Conservation (phyloP, 805 yeast genomes). For the Candida arabinofermentans region DNA sequence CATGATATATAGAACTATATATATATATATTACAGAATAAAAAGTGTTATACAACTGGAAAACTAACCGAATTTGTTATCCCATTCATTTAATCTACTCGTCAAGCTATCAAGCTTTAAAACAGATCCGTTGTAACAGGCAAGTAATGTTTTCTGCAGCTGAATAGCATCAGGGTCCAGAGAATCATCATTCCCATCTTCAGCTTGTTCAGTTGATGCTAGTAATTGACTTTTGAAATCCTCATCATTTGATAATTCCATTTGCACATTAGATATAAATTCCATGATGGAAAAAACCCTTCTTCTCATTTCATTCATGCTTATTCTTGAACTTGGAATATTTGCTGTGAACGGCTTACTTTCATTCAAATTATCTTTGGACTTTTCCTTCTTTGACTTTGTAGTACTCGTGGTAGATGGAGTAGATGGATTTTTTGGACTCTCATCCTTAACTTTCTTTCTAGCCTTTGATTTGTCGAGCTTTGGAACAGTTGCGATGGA, state of each 20-base stretch:
- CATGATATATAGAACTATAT: too few relatives aligned
- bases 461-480: constrained; percentile 15
- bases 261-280: constrained; percentile 85
- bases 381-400: constrained; percentile 18
- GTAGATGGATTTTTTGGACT: not conserved
- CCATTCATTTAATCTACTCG: constrained; percentile 72
- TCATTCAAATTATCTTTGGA: constrained; percentile 39
- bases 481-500: constrained; percentile 5
- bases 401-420: not conserved
- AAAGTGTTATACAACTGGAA: too few relatives aligned
- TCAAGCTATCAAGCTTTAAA: constrained; percentile 63
- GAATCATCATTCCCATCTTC: constrained; percentile 18
- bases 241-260: constrained; percentile 76
- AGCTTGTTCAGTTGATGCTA: constrained; percentile 29
- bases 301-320: constrained; percentile 81
- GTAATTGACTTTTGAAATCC: constrained; percentile 40
- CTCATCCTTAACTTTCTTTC: constrained; percentile 14
- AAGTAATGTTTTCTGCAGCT: constrained; percentile 37
- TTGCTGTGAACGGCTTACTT: constrained; percentile 75
- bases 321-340: constrained; percentile 73
- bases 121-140: constrained; percentile 57
- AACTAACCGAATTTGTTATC: constrained; percentile 60
- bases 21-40: too few relatives aligned
- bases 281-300: constrained; percentile 84
- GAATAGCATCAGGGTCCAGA: constrained; percentile 27